Conservation (phyloP, 2,329 filamentous ascomycete genomes). For the Trichoderma koningiopsis region DNA sequence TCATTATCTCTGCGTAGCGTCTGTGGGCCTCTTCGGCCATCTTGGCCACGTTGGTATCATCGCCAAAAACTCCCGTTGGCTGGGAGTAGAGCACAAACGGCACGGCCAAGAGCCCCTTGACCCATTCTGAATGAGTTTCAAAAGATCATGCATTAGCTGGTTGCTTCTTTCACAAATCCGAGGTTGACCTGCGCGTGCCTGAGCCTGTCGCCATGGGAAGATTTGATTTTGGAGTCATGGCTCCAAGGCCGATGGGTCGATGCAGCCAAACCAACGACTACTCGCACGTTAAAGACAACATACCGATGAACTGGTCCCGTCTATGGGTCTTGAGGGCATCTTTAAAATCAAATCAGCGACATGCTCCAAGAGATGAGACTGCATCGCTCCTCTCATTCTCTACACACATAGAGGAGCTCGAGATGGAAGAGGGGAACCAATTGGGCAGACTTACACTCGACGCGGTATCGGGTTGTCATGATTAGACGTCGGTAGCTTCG, state of each 20-base stretch:
- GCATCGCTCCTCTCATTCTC: background rate
- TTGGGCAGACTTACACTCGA: constrained; percentile 65
- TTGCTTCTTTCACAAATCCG: background rate
- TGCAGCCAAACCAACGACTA: background rate
- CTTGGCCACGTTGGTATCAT: constrained; percentile 64
- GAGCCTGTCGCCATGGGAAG: background rate
- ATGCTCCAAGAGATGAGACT: too few species aligned
- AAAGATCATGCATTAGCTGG: background rate
- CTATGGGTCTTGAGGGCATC: constrained; percentile 79
- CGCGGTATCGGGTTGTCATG: constrained; percentile 68
- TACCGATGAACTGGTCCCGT: constrained; percentile 84
- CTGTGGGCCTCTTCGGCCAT: constrained; percentile 81
- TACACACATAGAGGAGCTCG: background rate
- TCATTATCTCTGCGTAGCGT: constrained; percentile 93
- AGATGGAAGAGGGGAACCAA: background rate
- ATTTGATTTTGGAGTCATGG: background rate
- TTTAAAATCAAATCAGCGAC: constrained; percentile 36
- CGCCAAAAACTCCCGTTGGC: constrained; percentile 82
- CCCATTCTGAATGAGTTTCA: constrained; percentile 68
- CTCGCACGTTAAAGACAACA: constrained; percentile 25
- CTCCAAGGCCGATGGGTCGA: background rate
- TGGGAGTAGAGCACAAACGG: constrained; percentile 97
- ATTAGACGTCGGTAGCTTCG: background rate
- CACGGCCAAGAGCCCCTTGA: constrained; percentile 90
- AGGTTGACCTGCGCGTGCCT: background rate